These are phyloP conservation scores for Loxodes magnus DNA, from an alignment of 73 alveolate genomes.

Conservation along the genomic window DNA sequence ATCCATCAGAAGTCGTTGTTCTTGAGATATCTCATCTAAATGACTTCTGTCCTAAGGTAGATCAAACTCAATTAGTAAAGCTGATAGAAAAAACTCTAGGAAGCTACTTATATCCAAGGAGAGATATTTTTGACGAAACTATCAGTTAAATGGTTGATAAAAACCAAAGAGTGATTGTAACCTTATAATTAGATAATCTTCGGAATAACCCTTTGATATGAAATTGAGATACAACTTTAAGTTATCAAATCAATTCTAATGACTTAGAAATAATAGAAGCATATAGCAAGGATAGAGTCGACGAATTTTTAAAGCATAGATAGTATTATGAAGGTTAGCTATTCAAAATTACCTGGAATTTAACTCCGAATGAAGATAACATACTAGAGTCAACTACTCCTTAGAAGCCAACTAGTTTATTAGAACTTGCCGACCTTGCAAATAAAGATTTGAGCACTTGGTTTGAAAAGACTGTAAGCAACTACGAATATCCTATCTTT, in stretches of 20 bases:
- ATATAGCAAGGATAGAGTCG: not conserved
- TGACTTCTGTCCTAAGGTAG: not conserved
- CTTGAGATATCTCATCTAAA: conserved; percentile 4
- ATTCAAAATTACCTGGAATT: conserved; percentile 1
- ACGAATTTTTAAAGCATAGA: not conserved
- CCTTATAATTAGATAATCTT: not conserved
- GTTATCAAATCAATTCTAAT: not conserved
- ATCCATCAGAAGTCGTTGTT: conserved; percentile 1
- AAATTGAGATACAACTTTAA: too few species aligned
- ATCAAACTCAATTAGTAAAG: not conserved
- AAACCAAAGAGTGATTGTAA: conserved; percentile 1
- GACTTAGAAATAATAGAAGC: not conserved
- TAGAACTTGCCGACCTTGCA: conserved; percentile 1
- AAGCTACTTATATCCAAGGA: not conserved
- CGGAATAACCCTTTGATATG: not conserved
- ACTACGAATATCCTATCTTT: not conserved
- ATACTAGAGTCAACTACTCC: not conserved
- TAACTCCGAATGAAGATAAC: conserved; percentile 2
- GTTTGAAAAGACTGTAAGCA: not conserved
- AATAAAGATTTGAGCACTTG: not conserved
- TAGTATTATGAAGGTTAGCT: not conserved
- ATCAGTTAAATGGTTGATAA: not conserved
- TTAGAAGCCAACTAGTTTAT: not conserved
- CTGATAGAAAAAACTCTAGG: conserved; percentile 1
- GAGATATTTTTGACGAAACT: not conserved